phyloP scores from a whole-genome alignment of 2,329 filamentous ascomycete species.

The Alternaria incomplexa region DNA sequence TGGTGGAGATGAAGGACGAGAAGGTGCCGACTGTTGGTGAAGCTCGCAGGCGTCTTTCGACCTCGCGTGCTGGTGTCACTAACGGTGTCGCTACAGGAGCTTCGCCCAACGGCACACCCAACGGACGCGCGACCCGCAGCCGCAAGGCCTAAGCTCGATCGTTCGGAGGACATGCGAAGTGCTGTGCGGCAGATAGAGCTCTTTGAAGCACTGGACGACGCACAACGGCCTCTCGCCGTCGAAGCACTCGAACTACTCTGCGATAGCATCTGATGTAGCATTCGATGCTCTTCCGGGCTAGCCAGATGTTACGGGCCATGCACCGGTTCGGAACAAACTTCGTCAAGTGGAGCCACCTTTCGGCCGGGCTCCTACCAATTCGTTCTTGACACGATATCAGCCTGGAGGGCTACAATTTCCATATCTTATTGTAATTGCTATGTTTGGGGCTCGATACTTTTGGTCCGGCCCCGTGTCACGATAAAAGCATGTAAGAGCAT shows the following conservation, averaged over 20 bases:
- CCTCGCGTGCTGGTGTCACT: slow-evolving; percentile 50
- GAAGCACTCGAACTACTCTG: background rate
- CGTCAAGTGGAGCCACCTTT: slow-evolving; percentile 7
- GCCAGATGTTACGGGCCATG: background rate
- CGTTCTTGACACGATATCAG: slow-evolving; percentile 6
- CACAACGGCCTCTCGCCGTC: background rate
- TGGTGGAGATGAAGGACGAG: slow-evolving; percentile 82
- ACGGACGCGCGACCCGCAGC: slow-evolving; percentile 68
- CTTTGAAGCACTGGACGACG: background rate
- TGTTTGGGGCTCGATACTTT: slow-evolving; percentile 16
- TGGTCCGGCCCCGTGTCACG: slow-evolving; percentile 23
- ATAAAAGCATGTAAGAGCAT: slow-evolving; percentile 28
- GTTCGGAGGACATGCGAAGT: background rate
- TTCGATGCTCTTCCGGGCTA: background rate
- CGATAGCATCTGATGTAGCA: background rate
- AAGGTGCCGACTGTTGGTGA: slow-evolving; percentile 64
- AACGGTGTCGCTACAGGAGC: slow-evolving; percentile 50
- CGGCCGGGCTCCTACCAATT: slow-evolving; percentile 6
- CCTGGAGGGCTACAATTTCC: slow-evolving; percentile 12
- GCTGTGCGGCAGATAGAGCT: background rate
- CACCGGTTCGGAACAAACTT: background rate
- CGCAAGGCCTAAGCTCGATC: slow-evolving; percentile 68
- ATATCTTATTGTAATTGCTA: slow-evolving; percentile 30
- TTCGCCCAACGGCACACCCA: slow-evolving; percentile 57
- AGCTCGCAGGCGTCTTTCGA: slow-evolving; percentile 57